Evolutionary conservation across 495 filamentous ascomycete genomes (phyloP), one percentile per base, ranked within the genome.

Genomic region (Aspergillus conjunctus): DNA sequence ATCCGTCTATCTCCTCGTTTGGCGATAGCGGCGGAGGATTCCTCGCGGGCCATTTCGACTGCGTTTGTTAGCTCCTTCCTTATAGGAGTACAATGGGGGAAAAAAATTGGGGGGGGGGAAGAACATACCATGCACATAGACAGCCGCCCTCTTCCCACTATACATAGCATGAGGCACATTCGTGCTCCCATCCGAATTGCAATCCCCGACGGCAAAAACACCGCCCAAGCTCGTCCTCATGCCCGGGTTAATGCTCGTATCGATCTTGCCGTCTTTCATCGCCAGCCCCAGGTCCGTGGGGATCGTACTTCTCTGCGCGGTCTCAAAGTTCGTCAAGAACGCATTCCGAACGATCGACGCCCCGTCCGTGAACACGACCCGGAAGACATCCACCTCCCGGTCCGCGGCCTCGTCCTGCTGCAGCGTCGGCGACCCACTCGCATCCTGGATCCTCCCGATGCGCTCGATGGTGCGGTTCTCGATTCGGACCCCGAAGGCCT

Each of bases 151-250:
- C 76, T 85, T 87, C 1, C 80, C 83, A 30, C 72, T 80, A 61
- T 74, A 87, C 71, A 87, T 78, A 1, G 84, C 84, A 58, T 87
- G 84, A 0, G 83, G 83, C 17, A 87, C 83, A 56, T 85, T 86
- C 11, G 83, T 85, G 39, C 76, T 74, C 31, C 79, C 80, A 37
- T 87, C 84, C 11, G 73, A 74, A 62, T 86, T 87, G 10, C 78
- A 77, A 63, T 86, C 83, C 1, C 83, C 83, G 17, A 86, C 68
- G 1, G 79, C 83, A 62, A 79, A 86, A 14, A 86, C 79, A 9
- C 82, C 80, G 0, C 68, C 58, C 34, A 80, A 51, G 33, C 75
- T 85, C 3, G 82, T 83, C 31, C 74, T 70, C 81, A 77, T 76
- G 0, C 63, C 66, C 0, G 63, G 12, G 30, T 63, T 57, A 12